These are phyloP conservation scores for Fusarium penzigii DNA, from an alignment of 2,329 filamentous ascomycete genomes.

Conservation along the genomic window DNA sequence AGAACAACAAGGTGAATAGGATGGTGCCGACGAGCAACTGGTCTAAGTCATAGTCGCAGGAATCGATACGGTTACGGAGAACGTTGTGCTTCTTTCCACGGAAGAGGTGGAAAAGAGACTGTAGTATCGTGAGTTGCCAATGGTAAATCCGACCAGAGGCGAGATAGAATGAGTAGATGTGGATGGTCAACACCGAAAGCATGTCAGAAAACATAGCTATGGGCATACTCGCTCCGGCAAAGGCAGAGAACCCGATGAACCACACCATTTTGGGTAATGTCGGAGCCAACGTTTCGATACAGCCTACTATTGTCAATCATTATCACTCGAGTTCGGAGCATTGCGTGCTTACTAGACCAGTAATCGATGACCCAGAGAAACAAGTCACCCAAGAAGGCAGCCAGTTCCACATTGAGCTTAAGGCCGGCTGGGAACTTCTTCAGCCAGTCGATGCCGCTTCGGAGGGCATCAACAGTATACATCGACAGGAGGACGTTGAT, in stretches of 20 bases:
- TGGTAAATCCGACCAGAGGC: conserved; percentile 96
- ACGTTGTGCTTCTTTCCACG: conserved; percentile 98
- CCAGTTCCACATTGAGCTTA: conserved; percentile 92
- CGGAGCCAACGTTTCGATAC: conserved; percentile 75
- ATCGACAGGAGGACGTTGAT: conserved; percentile 74
- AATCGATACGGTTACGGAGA: conserved; percentile 94
- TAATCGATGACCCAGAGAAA: conserved; percentile 99
- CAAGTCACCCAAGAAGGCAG: conserved; percentile 89
- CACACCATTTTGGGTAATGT: conserved; percentile 84
- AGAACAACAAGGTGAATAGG: conserved; percentile 92
- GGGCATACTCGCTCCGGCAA: conserved; percentile 94
- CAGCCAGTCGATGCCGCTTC: conserved; percentile 89
- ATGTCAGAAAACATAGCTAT: conserved; percentile 95
- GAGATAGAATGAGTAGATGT: conserved; percentile 98
- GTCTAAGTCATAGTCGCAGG: conserved; percentile 97
- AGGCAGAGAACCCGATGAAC: conserved; percentile 91
- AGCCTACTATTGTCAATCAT: conserved; percentile 51
- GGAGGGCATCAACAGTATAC: conserved; percentile 87
- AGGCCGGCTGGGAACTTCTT: conserved; percentile 94
- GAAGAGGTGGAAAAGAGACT: conserved; percentile 97
- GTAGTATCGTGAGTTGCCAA: conserved; percentile 96
- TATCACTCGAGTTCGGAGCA: neutral
- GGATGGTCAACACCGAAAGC: conserved; percentile 84
- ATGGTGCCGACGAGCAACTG: conserved; percentile 96
- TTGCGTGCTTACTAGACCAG: conserved; percentile 72